These are phyloP conservation scores for Panaeolus papilionaceus DNA, from an alignment of 768 basidiomycete genomes.

Conservation along the genomic window DNA sequence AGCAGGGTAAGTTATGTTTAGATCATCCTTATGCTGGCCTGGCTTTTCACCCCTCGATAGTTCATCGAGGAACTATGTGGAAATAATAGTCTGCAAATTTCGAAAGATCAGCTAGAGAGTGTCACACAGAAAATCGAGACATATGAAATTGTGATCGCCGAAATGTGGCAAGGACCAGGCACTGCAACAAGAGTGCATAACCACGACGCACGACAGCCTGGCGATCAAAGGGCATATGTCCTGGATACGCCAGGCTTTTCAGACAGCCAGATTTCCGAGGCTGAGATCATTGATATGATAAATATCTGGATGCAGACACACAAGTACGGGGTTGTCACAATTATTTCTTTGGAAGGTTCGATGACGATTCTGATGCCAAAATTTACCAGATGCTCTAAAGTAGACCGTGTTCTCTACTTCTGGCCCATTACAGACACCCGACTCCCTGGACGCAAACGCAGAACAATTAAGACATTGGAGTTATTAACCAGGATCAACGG, in stretches of 20 bases:
- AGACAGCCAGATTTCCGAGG: not conserved
- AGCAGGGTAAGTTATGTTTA: not conserved
- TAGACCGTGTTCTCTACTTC: not conserved
- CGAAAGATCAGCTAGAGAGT: not conserved
- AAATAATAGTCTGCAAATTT: not conserved
- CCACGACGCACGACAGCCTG: not conserved
- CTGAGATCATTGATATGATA: not conserved
- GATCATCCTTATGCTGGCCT: not conserved
- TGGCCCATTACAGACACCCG: not conserved
- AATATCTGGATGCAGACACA: not conserved
- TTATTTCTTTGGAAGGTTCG: not conserved
- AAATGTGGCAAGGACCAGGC: not conserved
- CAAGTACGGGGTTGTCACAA: not conserved
- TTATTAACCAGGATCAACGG: not conserved
- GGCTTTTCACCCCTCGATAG: not conserved
- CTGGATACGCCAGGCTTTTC: not conserved
- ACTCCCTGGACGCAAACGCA: not conserved
- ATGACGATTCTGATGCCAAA: not conserved
- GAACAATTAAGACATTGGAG: not conserved
- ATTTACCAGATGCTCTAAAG: not conserved
- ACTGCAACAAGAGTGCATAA: not conserved
- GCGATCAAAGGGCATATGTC: not conserved
- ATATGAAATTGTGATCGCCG: not conserved
- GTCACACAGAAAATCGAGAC: not conserved
- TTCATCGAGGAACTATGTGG: not conserved